phyloP scores from a whole-genome alignment of 495 filamentous ascomycete species.

The Neurospora pannonica region DNA sequence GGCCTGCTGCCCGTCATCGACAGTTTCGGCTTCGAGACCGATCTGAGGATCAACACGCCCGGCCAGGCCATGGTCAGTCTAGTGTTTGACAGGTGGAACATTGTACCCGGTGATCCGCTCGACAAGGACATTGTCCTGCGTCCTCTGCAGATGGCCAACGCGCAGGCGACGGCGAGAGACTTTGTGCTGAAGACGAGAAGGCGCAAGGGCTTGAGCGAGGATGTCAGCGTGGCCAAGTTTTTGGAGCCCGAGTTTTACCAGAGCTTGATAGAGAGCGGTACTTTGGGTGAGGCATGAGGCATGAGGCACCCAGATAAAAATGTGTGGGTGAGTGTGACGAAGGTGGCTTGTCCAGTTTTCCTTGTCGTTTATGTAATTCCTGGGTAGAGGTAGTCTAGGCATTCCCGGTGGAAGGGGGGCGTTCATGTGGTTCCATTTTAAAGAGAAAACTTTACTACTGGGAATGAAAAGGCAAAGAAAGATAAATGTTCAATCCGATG shows the following conservation, averaged over 20 bases:
- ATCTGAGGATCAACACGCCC: conserved; percentile 90
- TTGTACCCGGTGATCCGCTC: conserved; percentile 90
- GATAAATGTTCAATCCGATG: background rate
- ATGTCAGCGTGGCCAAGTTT: conserved; percentile 91
- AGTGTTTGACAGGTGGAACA: conserved; percentile 92
- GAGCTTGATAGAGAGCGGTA: conserved; percentile 77
- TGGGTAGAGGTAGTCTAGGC: background rate
- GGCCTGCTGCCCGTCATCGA: conserved; percentile 94
- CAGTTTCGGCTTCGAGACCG: conserved; percentile 94
- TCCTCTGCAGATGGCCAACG: conserved; percentile 76
- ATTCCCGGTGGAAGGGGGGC: background rate
- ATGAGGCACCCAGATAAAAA: background rate
- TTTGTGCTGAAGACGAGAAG: conserved; percentile 93
- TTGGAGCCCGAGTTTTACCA: conserved; percentile 89
- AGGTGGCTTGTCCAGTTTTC: conserved; percentile 2
- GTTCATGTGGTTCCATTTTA: background rate
- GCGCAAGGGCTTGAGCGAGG: conserved; percentile 89
- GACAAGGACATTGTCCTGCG: conserved; percentile 75
- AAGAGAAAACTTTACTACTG: background rate
- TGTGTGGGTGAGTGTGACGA: conserved; percentile 7
- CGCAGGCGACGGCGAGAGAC: conserved; percentile 82
- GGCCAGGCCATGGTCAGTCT: conserved; percentile 81
- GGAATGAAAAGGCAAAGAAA: background rate
- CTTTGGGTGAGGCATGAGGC: conserved; percentile 46
- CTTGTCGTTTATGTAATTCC: background rate